Percentiles rank a stretch among this genome's conserved stretches.
These are phyloP conservation scores for Candida ulmi DNA, from an alignment of 805 yeast genomes.

Conservation along the genomic window DNA sequence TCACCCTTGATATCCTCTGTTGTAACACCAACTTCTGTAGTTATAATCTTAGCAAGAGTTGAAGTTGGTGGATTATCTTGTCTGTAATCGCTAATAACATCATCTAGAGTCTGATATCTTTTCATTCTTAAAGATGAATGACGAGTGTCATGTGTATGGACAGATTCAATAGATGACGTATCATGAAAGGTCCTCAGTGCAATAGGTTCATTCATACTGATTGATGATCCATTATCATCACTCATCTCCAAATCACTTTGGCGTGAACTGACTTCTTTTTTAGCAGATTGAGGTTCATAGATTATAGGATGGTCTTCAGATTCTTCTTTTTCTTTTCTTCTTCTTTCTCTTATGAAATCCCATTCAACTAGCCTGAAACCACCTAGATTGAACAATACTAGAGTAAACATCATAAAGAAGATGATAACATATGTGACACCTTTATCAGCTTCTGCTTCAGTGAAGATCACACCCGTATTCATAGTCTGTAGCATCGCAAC, in stretches of 20 bases:
- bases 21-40: conserved; percentile 16
- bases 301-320: neutral
- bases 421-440: conserved; percentile 82
- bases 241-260: neutral
- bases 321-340: conserved; percentile 10
- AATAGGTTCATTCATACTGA: neutral
- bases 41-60: conserved; percentile 5
- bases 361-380: conserved; percentile 58
- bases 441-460: conserved; percentile 47
- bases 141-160: too few species aligned
- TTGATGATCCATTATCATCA: neutral
- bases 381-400: conserved; percentile 69
- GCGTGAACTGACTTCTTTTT: neutral
- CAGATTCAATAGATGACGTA: too few species aligned
- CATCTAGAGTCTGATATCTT: conserved; percentile 35
- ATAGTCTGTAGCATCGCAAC: conserved; percentile 77
- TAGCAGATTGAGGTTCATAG: neutral
- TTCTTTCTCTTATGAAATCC: conserved; percentile 46
- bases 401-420: conserved; percentile 58
- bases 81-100: conserved; percentile 38
- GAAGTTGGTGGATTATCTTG: neutral
- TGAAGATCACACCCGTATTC: conserved; percentile 53
- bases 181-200: neutral
- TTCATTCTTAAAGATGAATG: neutral
- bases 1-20: conserved; percentile 10